Percentiles rank a stretch among this genome's conserved stretches.
Evolutionary conservation across 371 early-diverging fungal genomes (phyloP).

Genomic region (Homolaphlyctis polyrhiza): DNA sequence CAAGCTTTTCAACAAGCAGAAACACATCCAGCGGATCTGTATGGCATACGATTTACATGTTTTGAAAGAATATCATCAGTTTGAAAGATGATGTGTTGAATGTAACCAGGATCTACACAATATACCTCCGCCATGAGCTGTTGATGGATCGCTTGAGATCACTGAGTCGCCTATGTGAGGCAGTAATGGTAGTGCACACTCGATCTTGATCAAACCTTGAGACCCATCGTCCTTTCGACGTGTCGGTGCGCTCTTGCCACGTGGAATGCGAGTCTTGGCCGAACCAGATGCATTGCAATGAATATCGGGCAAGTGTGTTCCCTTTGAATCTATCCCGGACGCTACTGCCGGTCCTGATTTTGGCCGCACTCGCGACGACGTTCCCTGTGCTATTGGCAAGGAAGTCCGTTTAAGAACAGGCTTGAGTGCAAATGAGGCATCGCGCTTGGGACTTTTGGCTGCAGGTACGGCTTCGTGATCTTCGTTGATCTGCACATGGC

Average conservation of each 20-base stretch:
- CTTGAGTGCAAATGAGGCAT: neutral
- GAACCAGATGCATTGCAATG: no score
- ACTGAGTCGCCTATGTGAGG: no score
- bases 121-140: no score
- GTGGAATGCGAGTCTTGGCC: neutral
- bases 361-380: neutral
- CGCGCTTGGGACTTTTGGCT: no score
- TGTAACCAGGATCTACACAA: no score
- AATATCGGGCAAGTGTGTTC: neutral
- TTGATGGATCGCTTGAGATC: no score
- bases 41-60: no score
- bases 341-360: neutral
- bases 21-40: neutral
- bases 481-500: neutral
- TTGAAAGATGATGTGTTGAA: no score
- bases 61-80: no score
- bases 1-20: slow-evolving; percentile 4
- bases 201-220: no score
- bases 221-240: no score
- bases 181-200: no score
- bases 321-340: neutral
- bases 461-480: neutral
- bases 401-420: neutral
- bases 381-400: neutral
- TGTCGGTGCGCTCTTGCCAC: neutral